phyloP scores from a whole-genome alignment of 2,329 filamentous ascomycete species.

The Aspergillus fumigatiaffinis region DNA sequence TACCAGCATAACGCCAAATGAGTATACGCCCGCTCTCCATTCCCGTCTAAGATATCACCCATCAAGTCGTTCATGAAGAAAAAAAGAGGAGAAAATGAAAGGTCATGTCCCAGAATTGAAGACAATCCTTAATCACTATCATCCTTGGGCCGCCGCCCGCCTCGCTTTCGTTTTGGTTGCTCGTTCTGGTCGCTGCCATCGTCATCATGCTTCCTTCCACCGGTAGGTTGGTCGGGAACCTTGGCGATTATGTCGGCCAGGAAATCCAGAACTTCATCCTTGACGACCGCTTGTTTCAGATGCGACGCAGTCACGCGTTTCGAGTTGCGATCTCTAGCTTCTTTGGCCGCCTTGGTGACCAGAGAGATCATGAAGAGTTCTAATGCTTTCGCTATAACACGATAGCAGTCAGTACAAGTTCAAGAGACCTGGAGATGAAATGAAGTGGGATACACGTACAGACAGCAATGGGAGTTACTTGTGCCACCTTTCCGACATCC shows the following conservation, averaged over 20 bases:
- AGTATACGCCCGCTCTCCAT: conserved; percentile 24
- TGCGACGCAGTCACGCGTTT: conserved; percentile 88
- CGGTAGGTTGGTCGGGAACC: conserved; percentile 61
- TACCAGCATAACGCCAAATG: conserved; percentile 22
- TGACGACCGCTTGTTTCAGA: conserved; percentile 84
- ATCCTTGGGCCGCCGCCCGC: conserved; percentile 38
- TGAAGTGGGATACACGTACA: conserved; percentile 46
- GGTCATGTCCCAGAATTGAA: neutral
- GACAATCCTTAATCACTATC: conserved; percentile 30
- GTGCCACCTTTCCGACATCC: conserved; percentile 95
- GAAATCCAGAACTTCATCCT: conserved; percentile 92
- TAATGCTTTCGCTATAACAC: conserved; percentile 72
- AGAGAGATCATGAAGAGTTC: conserved; percentile 98
- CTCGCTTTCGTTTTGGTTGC: conserved; percentile 46
- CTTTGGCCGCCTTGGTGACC: conserved; percentile 79
- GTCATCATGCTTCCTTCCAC: conserved; percentile 41
- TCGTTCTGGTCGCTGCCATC: conserved; percentile 45
- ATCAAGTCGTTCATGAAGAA: conserved; percentile 22
- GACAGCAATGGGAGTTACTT: conserved; percentile 94
- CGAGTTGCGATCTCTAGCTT: conserved; percentile 76
- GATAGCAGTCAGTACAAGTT: neutral
- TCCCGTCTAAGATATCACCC: conserved; percentile 25
- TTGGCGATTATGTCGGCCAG: conserved; percentile 84
- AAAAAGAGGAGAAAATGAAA: conserved; percentile 4
- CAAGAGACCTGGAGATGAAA: neutral